Evolutionary conservation across 2,329 filamentous ascomycete genomes (phyloP), one percentile per base, ranked within the genome.

Genomic region (Monosporascus ibericus): DNA sequence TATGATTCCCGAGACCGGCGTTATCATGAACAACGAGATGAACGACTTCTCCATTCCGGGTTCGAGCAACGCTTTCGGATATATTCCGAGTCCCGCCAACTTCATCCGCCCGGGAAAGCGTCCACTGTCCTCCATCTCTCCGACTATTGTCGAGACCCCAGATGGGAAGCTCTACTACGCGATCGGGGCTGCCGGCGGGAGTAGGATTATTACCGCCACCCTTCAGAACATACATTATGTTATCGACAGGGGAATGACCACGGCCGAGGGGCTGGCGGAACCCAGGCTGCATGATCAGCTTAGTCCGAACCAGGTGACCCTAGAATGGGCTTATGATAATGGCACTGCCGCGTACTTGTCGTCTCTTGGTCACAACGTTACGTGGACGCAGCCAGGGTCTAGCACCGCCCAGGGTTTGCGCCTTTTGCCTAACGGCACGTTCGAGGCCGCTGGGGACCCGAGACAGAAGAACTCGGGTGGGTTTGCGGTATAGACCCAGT

Each of bases 201-300:
- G 85, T 42, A 79, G 89, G 3, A 96, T 96, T 68, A 92, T 90
- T 62, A 95, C 90, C 0, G 75, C 88, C 0, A 92, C 87, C 0
- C 78, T 91, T n/a, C 90, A 94, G 68, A 86, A 85, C 52, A 73
- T 91, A 4, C 84, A 89, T 63, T 79, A 91, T 60, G 79, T 91
- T 0, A 72, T 96, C 0, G 90, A 95, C 59, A 78, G 80, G 37
- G 70, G 70, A 3, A 72, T 90, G 72, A 83, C 77, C 0, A 74
- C 83, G 0, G 67, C 74, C 0, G 75, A 88, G 48, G 86, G 90
- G 0, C 70, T 96, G 1, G 80, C 79, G 0, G 69, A 80, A 55
- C 88, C 89, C 0, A 75, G 92, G 1, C 68, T 96, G 24, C 91
- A 96, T 62, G 90, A 96, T 62, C 91, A 96, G 72, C 75, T 96